Conservation (phyloP, 352 stramenopile genomes). For the Elongisporangium senticosum region DNA sequence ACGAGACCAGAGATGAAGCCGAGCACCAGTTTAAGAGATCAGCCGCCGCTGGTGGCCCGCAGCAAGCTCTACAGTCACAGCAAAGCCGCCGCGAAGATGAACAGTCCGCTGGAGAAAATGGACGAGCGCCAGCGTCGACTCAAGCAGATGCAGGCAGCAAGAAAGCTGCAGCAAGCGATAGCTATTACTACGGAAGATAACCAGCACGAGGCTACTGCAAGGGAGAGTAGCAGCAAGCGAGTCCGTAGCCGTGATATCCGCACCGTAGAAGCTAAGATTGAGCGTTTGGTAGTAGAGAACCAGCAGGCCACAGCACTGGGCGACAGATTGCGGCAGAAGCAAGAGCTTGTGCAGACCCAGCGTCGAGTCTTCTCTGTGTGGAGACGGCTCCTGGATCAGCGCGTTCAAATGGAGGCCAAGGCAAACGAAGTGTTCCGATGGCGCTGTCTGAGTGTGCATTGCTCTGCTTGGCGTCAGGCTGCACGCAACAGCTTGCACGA, state of each 20-base stretch:
- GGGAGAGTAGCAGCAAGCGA: constrained; percentile 17
- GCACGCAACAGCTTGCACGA: constrained; percentile 4
- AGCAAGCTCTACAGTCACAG: not conserved
- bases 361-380: constrained; percentile 2
- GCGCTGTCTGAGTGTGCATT: constrained; percentile 6
- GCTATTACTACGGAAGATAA: not conserved
- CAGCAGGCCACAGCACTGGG: constrained; percentile 18
- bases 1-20: not conserved
- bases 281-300: constrained; percentile 28
- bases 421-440: constrained; percentile 13
- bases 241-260: constrained; percentile 19
- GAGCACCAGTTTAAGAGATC: not conserved
- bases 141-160: constrained; percentile 14
- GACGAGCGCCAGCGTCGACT: constrained; percentile 27
- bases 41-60: not conserved
- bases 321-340: constrained; percentile 18
- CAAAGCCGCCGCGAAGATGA: not conserved
- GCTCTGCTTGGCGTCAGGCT: constrained; percentile 15
- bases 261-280: constrained; percentile 24
- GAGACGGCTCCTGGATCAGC: constrained; percentile 2
- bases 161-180: constrained; percentile 10
- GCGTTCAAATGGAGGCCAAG: not conserved
- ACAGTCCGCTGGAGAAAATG: constrained; percentile 18
- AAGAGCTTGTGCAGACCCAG: not conserved
- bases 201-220: not conserved